These are phyloP conservation scores for Pseudogymnoascus destructans DNA, from an alignment of 2,329 filamentous ascomycete species.

Conservation along the genomic window DNA sequence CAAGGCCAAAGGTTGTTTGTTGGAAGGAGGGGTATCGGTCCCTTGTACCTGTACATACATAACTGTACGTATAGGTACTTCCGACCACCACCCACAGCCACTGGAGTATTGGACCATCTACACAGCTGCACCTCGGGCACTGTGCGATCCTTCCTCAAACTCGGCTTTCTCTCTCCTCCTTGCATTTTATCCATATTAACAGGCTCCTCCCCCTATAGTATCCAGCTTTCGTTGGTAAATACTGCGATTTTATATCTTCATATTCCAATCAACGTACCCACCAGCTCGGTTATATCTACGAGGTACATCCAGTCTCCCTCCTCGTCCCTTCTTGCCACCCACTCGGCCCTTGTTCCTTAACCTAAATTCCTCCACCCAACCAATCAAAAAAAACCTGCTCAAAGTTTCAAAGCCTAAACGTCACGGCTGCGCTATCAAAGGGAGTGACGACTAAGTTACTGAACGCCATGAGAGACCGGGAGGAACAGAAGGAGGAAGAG, in stretches of 20 bases:
- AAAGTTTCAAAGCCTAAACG: not conserved
- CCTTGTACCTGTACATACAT: not conserved
- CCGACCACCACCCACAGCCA: not conserved
- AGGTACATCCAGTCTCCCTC: not conserved
- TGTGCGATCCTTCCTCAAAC: not conserved
- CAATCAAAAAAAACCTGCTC: conserved; percentile 8
- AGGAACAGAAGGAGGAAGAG: not conserved
- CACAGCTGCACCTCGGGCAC: not conserved
- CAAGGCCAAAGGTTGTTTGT: not conserved
- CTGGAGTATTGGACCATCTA: not conserved
- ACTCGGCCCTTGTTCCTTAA: not conserved
- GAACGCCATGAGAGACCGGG: not conserved
- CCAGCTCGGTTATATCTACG: not conserved
- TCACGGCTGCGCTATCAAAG: not conserved
- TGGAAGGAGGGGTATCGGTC: not conserved
- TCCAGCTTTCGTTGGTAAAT: not conserved
- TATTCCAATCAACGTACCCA: not conserved
- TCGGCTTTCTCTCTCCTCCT: not conserved
- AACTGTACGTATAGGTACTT: not conserved
- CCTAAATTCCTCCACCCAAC: not conserved
- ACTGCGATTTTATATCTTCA: not conserved
- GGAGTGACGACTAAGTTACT: not conserved
- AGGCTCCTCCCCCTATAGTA: not conserved
- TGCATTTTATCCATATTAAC: not conserved
- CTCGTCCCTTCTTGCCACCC: not conserved